Evolutionary conservation across 805 yeast genomes (phyloP), one percentile per base, ranked within the genome.

Genomic region (Kodamaea nitidulidarum): DNA sequence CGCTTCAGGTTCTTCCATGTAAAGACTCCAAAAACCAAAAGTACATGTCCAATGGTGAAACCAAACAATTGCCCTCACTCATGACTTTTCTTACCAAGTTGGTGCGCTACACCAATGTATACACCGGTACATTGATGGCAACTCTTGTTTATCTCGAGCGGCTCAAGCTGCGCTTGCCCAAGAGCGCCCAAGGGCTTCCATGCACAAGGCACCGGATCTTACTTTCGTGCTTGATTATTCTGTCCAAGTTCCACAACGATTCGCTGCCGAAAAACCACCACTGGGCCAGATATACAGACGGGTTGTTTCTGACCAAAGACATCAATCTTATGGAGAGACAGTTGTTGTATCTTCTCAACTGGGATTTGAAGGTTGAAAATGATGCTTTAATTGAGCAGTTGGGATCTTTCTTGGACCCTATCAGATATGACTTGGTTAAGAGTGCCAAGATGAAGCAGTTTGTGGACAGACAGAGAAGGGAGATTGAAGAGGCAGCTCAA

Each of bases 301-400:
- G 86, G 2, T 67, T 84, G 30, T 83, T 84, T 61, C 65, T 70
- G 34, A 61, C 72, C 40, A 78, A 78, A 46, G 95, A 84, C 56
- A 78, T 84, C 47, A 84, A 83, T 58, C 66, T 83, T 45, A 84
- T 84, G 88, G 95, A 84, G 61, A 75, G 87, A 55, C 91, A 84
- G 60, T 64, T 84, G 43, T 66, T 84, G 38, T 77, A 71, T 52
- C 65, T 84, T 36, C 63, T 84, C 55, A 74, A 82, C 60, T 84
- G 90, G 88, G 82, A 84, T 56, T 64, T 83, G 45, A 61, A 66
- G 41, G 71, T 76, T 29, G 54, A 61, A 36, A 69, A 62, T 47
- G 59, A 58, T 17, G 80, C 77, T 41, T 64, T 76, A 57, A 48
- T 58, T 32, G 45, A 43, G 20, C 65, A 60, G 29, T 65, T 76